phyloP scores from a whole-genome alignment of 768 basidiomycete species.

The Leccinum aurantiacum region DNA sequence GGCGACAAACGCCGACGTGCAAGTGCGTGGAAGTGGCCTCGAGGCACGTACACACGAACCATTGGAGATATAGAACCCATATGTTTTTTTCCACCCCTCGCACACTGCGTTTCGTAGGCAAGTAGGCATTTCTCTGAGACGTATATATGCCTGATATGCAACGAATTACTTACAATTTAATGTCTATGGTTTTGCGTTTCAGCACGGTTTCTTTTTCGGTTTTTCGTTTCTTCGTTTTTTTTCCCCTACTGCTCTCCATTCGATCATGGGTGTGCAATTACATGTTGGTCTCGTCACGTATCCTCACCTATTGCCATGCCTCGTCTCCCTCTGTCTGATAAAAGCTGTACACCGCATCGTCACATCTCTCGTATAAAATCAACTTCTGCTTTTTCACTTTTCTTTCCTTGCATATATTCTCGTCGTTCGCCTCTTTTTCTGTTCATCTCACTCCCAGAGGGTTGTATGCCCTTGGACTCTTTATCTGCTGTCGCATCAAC shows the following conservation, averaged over 20 bases:
- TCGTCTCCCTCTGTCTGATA: conserved; percentile 11
- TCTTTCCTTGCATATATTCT: conserved; percentile 6
- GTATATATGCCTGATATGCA: conserved; percentile 29
- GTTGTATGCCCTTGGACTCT: neutral
- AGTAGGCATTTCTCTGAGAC: conserved; percentile 20
- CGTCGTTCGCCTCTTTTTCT: neutral
- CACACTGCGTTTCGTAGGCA: conserved; percentile 13
- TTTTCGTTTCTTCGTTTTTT: neutral
- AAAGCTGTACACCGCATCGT: conserved; percentile 32
- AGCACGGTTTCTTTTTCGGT: conserved; percentile 4
- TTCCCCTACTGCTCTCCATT: conserved; percentile 18
- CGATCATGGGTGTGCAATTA: conserved; percentile 13
- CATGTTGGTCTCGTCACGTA: conserved; percentile 12
- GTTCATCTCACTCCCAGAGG: neutral
- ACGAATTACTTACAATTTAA: conserved; percentile 24
- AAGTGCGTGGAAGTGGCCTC: conserved; percentile 61
- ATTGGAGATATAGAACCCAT: conserved; percentile 63
- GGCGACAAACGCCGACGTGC: conserved; percentile 37
- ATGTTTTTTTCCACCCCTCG: conserved; percentile 5
- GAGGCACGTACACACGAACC: conserved; percentile 87
- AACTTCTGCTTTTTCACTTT: conserved; percentile 6
- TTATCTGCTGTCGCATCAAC: conserved; percentile 2
- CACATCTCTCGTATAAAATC: conserved; percentile 13
- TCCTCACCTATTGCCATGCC: conserved; percentile 1
- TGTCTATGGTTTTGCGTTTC: conserved; percentile 17